phyloP scores from a whole-genome alignment of 768 basidiomycete species.

The Sporobolomyces roseus region DNA sequence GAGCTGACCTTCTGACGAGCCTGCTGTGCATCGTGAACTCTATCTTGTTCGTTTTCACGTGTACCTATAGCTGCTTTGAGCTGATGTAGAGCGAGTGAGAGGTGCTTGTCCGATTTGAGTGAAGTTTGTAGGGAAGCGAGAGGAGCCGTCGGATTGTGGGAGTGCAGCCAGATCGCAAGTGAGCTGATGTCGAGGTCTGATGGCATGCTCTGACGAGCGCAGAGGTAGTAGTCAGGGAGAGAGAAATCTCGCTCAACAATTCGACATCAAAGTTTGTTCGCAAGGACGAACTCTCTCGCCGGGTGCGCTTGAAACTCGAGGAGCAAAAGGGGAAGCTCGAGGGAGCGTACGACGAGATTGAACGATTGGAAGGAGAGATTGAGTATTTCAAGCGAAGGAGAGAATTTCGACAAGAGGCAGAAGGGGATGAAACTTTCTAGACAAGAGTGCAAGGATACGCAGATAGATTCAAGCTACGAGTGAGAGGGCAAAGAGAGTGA shows the following conservation, averaged over 20 bases:
- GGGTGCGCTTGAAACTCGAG: constrained; percentile 14
- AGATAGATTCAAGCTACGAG: too few species aligned
- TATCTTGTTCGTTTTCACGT: neutral
- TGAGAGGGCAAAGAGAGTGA: too few species aligned
- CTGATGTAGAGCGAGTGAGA: neutral
- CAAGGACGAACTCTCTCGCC: constrained; percentile 14
- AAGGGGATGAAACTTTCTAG: too few species aligned
- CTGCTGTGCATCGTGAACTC: too few species aligned
- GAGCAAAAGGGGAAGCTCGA: constrained; percentile 8
- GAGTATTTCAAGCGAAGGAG: neutral
- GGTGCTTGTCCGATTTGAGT: neutral
- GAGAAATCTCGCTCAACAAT: too few species aligned
- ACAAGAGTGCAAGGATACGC: too few species aligned
- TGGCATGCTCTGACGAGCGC: too few species aligned
- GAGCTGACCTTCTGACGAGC: constrained; percentile 12
- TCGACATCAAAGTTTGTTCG: constrained; percentile 14
- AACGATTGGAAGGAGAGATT: neutral
- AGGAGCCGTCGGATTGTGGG: neutral
- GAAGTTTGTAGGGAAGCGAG: neutral
- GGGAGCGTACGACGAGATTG: neutral
- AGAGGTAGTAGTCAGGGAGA: too few species aligned
- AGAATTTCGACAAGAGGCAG: too few species aligned
- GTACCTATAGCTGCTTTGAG: neutral
- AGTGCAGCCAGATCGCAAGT: constrained; percentile 1
- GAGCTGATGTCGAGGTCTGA: neutral